Evolutionary conservation across 2,329 filamentous ascomycete species (phyloP), one percentile per base, ranked within the genome.

Genomic region (Pseudocercospora fuligena): DNA sequence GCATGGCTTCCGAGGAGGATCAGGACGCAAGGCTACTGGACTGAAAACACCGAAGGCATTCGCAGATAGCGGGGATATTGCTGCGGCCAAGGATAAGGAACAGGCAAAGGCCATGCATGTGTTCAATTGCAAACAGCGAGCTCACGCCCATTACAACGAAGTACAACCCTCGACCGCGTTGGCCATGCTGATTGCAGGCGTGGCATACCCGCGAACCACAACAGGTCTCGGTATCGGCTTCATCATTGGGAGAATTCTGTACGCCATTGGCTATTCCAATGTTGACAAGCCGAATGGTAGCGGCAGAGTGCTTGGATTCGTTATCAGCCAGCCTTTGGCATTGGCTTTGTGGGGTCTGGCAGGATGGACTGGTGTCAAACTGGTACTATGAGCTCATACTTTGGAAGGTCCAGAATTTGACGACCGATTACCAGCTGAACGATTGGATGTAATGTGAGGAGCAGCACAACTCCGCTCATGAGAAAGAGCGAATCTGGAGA

Each of bases 11-110:
- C 79, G 85, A 73, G 82, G 84, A 31, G 74, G 74, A 54, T 23
- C 49, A 23, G 78, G 82, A 76, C 86, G 88, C 78, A 84, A 83
- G 70, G 72, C 77, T 3, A 85, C 87, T 68, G 80, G 83, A 49
- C 79, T 89, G 67, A 80, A 81, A 16, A 89, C 89, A 76, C 88
- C 88, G 14, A 84, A 86, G 78, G 78, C 80, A 74, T 88, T 87
- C 78, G 87, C 88, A 31, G 85, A 85, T 23, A 77, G 81, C 58
- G 82, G 85, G 66, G 83, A 88, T 75, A 81, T 86, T 75, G 82
- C 75, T 40, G 73, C 77, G 16, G 84, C 78, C 21, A 73, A 75
- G 0, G 76, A 79, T 3, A 70, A 77, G 21, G 74, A 77, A 14
- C 81, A 74, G 79, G 82, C 79, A 79, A 72, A 76, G 73, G 78